phyloP scores from a whole-genome alignment of 352 stramenopile genomes.

The Pythium phragmitis region DNA sequence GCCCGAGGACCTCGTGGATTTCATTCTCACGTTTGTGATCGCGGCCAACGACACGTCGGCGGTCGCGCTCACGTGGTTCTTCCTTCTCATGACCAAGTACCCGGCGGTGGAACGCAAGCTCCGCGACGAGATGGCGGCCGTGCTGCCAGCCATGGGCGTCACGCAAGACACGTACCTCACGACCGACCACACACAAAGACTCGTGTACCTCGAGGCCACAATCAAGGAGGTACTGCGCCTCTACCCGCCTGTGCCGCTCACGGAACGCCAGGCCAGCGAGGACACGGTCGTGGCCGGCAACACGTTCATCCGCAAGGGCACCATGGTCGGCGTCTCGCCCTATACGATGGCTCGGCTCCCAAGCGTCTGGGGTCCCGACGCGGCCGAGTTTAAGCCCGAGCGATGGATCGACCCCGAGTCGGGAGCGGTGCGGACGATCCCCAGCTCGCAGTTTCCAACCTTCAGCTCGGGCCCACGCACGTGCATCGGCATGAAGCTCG shows the following conservation, averaged over 20 bases:
- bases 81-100: constrained; percentile 65
- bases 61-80: constrained; percentile 60
- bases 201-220: constrained; percentile 61
- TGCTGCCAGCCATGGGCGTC: constrained; percentile 13
- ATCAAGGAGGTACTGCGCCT: constrained; percentile 63
- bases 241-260: constrained; percentile 54
- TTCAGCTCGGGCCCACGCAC: constrained; percentile 44
- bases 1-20: constrained; percentile 57
- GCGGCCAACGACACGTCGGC: constrained; percentile 80
- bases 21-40: constrained; percentile 66
- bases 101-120: constrained; percentile 49
- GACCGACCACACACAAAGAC: constrained; percentile 41
- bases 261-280: constrained; percentile 50
- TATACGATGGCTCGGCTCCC: constrained; percentile 35
- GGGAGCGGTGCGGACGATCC: background rate
- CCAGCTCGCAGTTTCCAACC: constrained; percentile 24
- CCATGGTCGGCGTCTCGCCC: constrained; percentile 24
- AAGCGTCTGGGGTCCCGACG: constrained; percentile 46
- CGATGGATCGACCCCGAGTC: constrained; percentile 41
- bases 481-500: constrained; percentile 46
- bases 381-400: constrained; percentile 54
- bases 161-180: constrained; percentile 34
- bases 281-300: constrained; percentile 45
- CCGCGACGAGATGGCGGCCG: constrained; percentile 39
- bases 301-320: constrained; percentile 27